Evolutionary conservation across 2,329 filamentous ascomycete genomes (phyloP), one percentile per base, ranked within the genome.

Genomic region (Diaporthe ilicicola): DNA sequence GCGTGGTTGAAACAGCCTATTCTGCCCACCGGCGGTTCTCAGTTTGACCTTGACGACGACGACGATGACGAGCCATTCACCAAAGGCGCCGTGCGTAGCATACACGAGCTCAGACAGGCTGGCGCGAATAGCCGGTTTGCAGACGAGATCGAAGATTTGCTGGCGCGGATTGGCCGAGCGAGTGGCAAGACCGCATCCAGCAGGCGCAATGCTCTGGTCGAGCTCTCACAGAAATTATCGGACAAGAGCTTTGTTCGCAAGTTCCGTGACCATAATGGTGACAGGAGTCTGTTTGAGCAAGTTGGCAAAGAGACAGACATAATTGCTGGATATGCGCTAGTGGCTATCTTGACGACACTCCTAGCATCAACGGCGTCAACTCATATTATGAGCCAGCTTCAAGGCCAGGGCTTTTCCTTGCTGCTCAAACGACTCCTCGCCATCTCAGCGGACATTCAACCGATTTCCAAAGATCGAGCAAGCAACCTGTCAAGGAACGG

Each of bases 211-310:
- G 89, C 88, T 1, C 80, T 92, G 51, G 80, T 91, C 5, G 90
- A 92, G 73, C 78, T 92, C 51, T 86, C 86, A 1, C 84, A 86
- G 54, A 90, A 89, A 75, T 83, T 91, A 51, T 86, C 87, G 61
- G 84, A 91, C 62, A 90, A 90, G 75, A 84, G 84, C 0, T 94
- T 93, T 75, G 83, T 89, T 34, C 84, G 86, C 22, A 91, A 93
- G 73, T 94, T 97, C 76, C 86, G 92, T 24, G 91, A 94, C 73
- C 91, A 94, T 74, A 89, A 90, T 8, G 89, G 92, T 69, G 92
- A 94, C 73, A 87, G 90, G 67, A 88, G 88, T 37, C 84, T 98
- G 19, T 88, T 94, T 66, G 85, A 88, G 54, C 87, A 88, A 51
- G 84, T 93, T 12, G 86, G 84, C 0, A 83, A 84, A 61, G 89